Evolutionary conservation across 2,329 filamentous ascomycete genomes (phyloP).

Genomic region (Paraphaeosphaeria minitans): DNA sequence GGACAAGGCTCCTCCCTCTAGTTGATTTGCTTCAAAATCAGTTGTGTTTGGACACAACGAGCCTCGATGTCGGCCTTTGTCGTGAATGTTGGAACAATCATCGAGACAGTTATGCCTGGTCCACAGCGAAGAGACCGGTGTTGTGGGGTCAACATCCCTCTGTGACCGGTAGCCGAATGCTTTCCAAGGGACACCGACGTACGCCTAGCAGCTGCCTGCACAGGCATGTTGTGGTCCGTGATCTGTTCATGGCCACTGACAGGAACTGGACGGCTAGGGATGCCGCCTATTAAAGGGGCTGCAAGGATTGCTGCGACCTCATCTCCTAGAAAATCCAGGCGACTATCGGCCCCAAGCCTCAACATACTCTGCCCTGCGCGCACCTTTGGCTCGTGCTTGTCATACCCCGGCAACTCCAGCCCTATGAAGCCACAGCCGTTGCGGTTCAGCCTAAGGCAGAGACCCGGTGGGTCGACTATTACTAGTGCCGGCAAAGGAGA

Average conservation of each 20-base stretch:
- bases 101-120: constrained; percentile 51
- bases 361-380: background rate
- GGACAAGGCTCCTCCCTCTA: constrained; percentile 68
- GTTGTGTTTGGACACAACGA: constrained; percentile 41
- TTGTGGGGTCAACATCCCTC: constrained; percentile 45
- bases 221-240: constrained; percentile 39
- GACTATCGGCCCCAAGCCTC: background rate
- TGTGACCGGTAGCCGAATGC: constrained; percentile 24
- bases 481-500: background rate
- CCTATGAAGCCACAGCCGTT: constrained; percentile 7
- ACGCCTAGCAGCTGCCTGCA: constrained; percentile 38
- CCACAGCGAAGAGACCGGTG: constrained; percentile 51
- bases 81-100: constrained; percentile 51
- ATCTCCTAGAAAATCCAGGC: background rate
- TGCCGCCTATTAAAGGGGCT: constrained; percentile 16
- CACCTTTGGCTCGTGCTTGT: constrained; percentile 10
- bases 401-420: constrained; percentile 6
- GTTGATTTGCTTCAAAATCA: constrained; percentile 65
- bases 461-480: background rate
- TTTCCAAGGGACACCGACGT: constrained; percentile 29
- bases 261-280: constrained; percentile 43
- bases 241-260: constrained; percentile 48
- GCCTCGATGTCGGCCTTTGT: constrained; percentile 51
- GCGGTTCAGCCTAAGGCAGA: constrained; percentile 13
- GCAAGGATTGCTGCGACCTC: background rate